phyloP scores from a whole-genome alignment of 2,329 filamentous ascomycete species.

The Fusarium begoniae region DNA sequence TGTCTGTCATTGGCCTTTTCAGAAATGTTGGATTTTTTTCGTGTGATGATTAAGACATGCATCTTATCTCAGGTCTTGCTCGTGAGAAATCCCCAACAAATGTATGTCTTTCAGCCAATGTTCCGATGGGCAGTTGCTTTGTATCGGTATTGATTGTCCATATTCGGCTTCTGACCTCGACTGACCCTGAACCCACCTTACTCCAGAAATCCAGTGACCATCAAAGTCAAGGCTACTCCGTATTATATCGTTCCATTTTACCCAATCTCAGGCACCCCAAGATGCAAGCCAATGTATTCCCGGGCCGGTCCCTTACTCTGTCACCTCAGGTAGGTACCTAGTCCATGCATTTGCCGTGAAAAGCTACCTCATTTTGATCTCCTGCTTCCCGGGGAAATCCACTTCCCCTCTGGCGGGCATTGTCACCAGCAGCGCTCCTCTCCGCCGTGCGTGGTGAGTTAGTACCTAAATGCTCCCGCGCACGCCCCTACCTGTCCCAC shows the following conservation, averaged over 20 bases:
- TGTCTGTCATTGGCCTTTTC: neutral
- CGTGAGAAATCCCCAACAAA: neutral
- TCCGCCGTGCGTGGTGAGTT: constrained; percentile 22
- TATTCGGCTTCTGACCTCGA: constrained; percentile 37
- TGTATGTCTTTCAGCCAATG: neutral
- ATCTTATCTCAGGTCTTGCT: neutral
- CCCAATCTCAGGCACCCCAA: constrained; percentile 14
- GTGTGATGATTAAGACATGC: neutral
- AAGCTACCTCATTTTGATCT: constrained; percentile 7
- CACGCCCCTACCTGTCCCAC: constrained; percentile 23
- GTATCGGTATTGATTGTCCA: constrained; percentile 27
- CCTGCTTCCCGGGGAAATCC: constrained; percentile 30
- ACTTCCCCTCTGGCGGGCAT: constrained; percentile 32
- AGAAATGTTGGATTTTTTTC: neutral
- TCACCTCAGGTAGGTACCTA: constrained; percentile 24
- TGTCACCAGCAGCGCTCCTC: constrained; percentile 25
- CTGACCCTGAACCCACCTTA: constrained; percentile 38
- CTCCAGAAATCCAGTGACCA: constrained; percentile 21
- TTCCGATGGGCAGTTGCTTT: neutral
- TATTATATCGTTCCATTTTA: constrained; percentile 31
- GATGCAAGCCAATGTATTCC: constrained; percentile 16
- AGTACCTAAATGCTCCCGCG: constrained; percentile 12
- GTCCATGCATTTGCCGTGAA: constrained; percentile 6
- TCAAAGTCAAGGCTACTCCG: neutral
- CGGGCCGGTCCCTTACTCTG: constrained; percentile 27